Percentiles rank a stretch among this genome's conserved stretches.
These are phyloP conservation scores for Moesziomyces antarcticus DNA, from an alignment of 1,284 basidiomycete species.

Conservation along the genomic window DNA sequence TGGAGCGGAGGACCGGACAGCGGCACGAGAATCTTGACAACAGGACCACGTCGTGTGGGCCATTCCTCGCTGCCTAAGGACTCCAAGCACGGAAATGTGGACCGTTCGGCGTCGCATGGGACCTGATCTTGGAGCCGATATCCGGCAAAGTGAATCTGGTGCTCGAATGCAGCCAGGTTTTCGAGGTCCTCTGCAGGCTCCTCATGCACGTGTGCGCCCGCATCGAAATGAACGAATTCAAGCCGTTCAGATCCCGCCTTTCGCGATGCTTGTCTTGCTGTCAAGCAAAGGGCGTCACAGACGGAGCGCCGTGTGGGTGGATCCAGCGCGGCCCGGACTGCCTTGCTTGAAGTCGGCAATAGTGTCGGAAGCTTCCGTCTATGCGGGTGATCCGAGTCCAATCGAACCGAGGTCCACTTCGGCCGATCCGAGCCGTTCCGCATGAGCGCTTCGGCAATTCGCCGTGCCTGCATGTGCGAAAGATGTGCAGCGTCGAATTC, in stretches of 20 bases:
- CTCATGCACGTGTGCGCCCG: background rate
- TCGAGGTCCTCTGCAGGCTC: background rate
- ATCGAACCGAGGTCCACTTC: slow-evolving; percentile 15
- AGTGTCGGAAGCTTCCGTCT: no score
- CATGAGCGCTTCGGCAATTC: slow-evolving; percentile 9
- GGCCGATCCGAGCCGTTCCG: background rate
- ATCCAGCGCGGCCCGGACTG: background rate
- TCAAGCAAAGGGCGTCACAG: slow-evolving; percentile 15
- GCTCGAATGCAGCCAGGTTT: slow-evolving; percentile 10
- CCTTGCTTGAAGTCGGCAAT: background rate
- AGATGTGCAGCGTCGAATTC: slow-evolving; percentile 12
- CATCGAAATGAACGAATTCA: slow-evolving; percentile 11
- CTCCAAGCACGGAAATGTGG: no score
- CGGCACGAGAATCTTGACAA: slow-evolving; percentile 43
- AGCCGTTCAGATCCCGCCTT: background rate
- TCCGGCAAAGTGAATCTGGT: slow-evolving; percentile 14
- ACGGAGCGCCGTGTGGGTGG: slow-evolving; percentile 9
- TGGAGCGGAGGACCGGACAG: slow-evolving; percentile 26
- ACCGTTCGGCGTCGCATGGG: no score
- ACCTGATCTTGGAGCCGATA: slow-evolving; percentile 2
- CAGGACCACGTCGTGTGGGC: slow-evolving; percentile 19
- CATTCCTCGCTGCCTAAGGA: background rate
- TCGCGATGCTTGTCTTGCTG: slow-evolving; percentile 2
- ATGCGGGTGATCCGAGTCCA: background rate
- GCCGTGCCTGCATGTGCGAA: slow-evolving; percentile 7